These are phyloP conservation scores for Hypoxylon perforatum DNA, from an alignment of 495 filamentous ascomycete species.

Conservation along the genomic window DNA sequence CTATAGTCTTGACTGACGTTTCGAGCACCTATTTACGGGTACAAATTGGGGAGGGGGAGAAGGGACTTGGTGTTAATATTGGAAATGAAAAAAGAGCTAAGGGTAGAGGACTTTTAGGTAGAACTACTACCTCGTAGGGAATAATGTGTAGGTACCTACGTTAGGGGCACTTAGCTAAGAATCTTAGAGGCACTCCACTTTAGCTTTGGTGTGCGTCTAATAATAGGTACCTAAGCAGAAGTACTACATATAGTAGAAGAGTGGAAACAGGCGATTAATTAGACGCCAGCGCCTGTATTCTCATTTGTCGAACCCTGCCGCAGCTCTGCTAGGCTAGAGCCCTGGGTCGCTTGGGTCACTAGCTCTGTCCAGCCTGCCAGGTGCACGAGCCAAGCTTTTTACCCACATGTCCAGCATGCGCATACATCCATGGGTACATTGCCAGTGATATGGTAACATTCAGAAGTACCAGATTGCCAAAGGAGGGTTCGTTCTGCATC, in stretches of 20 bases:
- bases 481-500: constrained; percentile 33
- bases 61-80: background rate
- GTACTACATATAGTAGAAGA: too few species aligned
- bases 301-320: too few species aligned
- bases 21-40: constrained; percentile 13
- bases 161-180: background rate
- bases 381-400: constrained; percentile 28
- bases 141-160: too few species aligned
- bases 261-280: constrained; percentile 38
- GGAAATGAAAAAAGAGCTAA: background rate
- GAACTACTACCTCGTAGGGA: too few species aligned
- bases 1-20: constrained; percentile 5
- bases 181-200: constrained; percentile 24
- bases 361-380: constrained; percentile 9
- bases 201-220: constrained; percentile 13
- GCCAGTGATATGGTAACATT: constrained; percentile 17
- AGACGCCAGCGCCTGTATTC: constrained; percentile 38
- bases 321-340: too few species aligned
- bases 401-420: too few species aligned
- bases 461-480: constrained; percentile 36
- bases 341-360: too few species aligned
- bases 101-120: too few species aligned
- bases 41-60: background rate
- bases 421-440: constrained; percentile 16
- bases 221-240: too few species aligned